A percentile compares a stretch with the other conserved stretches of the same genome.
Evolutionary conservation across 257 asterid genomes (phyloP).

Genomic region (Nicotiana obtusifolia): DNA sequence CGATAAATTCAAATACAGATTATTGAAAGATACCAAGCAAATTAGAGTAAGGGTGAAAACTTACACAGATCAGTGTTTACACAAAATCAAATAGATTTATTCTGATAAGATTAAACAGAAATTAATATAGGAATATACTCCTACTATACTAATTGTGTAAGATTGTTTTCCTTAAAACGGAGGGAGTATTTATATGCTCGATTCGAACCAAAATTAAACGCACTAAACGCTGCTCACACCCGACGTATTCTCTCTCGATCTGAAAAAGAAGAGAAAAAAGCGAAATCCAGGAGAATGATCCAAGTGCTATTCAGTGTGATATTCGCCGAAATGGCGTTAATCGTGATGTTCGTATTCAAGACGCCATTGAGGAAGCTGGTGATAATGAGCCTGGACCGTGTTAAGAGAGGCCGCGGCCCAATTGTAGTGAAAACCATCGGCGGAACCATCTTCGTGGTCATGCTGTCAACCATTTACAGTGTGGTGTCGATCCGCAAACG

Average conservation of each 20-base stretch:
- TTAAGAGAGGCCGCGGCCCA: constrained; percentile 80
- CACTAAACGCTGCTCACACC: not conserved
- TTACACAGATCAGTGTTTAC: no score
- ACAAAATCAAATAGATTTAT: no score
- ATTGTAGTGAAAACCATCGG: constrained; percentile 56
- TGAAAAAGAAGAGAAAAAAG: not conserved
- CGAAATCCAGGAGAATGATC: constrained; percentile 35
- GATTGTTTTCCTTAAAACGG: no score
- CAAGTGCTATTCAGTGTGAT: constrained; percentile 51
- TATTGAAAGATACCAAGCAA: no score
- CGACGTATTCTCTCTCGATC: not conserved
- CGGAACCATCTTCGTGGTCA: constrained; percentile 49
- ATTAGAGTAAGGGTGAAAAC: no score
- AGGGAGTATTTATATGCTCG: not conserved
- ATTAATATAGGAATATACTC: no score
- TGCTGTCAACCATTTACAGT: constrained; percentile 58
- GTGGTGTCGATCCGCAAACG: constrained; percentile 52
- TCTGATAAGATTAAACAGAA: no score
- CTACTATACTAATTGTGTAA: no score
- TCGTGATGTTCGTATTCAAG: constrained; percentile 70
- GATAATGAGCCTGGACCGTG: constrained; percentile 66
- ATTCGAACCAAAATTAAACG: not conserved
- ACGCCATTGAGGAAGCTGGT: constrained; percentile 80
- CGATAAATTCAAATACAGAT: no score
- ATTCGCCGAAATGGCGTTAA: constrained; percentile 66